Evolutionary conservation across 2,329 filamentous ascomycete species (phyloP), one percentile per base, ranked within the genome.

Genomic region (Pestalotiopsis sp.): DNA sequence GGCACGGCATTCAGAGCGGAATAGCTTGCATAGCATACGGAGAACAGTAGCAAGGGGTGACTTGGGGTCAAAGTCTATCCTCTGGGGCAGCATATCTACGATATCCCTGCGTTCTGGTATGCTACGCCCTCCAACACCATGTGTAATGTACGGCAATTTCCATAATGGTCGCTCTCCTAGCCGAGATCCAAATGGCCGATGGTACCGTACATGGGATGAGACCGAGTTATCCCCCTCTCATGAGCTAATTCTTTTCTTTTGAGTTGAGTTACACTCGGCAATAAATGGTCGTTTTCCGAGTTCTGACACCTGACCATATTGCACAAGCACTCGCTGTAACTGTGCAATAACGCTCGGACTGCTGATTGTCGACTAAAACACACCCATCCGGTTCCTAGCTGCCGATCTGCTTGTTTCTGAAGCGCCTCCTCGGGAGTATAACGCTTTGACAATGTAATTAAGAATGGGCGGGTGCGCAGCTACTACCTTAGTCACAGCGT

Each of bases 261-360:
- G 45, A 52, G n/a, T 52, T 52, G 45, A 52, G 45, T 52, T 52
- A 9, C 45, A 52, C 45, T 52, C 45, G 45, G 45, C 45, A 52
- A 14, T 52, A 52, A 52, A 11, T 52, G 45, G n/a, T 52, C 45
- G 45, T n/a, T 9, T 52, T 52, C 45, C 45, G 45, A 52, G 45
- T 52, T 52, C 20, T 52, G 45, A 52, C 45, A 52, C 45, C 45
- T 52, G 45, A 52, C 45, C 45, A 52, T 52, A 52, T 52, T n/a
- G 17, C 45, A 52, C 45, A 17, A 52, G n/a, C 45, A n/a, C 11
- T 52, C 45, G 45, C n/a, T 52, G 45, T n/a, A 52, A 52, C 45
- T 52, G 45, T 59, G 57, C 57, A 59, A 59, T 36, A 36, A 59
- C 45, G 57, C 57, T 36, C 57, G 57, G 57, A 59, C 57, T 23